phyloP scores from a whole-genome alignment of 257 asterid genomes.

The Lavandula angustifolia region DNA sequence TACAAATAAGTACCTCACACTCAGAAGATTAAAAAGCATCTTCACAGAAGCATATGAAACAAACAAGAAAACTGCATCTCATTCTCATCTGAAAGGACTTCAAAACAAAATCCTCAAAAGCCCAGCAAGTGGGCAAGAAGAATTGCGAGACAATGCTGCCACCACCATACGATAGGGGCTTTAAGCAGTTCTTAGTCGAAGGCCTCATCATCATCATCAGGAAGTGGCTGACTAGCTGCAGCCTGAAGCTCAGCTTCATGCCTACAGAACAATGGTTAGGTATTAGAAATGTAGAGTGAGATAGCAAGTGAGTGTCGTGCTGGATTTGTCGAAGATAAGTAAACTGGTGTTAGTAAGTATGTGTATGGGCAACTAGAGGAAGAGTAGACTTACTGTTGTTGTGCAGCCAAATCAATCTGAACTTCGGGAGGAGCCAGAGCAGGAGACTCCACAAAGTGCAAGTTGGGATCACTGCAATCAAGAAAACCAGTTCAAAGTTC shows the following conservation, averaged over 20 bases:
- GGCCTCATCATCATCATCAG: conserved; percentile 80
- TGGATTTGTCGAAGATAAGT: too few species aligned
- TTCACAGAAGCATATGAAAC: conserved; percentile 21
- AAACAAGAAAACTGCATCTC: conserved; percentile 18
- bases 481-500: background rate
- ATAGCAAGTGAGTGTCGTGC: too few species aligned
- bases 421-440: conserved; percentile 80
- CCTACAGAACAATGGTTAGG: conserved; percentile 30
- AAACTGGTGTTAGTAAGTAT: too few species aligned
- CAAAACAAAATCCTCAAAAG: conserved; percentile 13
- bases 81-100: conserved; percentile 4
- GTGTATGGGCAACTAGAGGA: background rate
- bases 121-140: conserved; percentile 16
- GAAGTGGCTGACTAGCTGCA: conserved; percentile 77
- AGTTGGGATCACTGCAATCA: conserved; percentile 48
- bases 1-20: conserved; percentile 30
- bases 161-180: too few species aligned
- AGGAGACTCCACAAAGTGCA: conserved; percentile 72
- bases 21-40: conserved; percentile 31
- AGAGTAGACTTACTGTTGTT: conserved; percentile 44
- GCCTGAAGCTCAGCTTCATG: conserved; percentile 66
- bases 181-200: conserved; percentile 43
- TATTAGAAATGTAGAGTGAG: too few species aligned
- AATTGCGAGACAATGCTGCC: background rate
- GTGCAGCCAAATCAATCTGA: conserved; percentile 57